Conservation (phyloP, 2,329 filamentous ascomycete species). For the Plenodomus tracheiphilus region DNA sequence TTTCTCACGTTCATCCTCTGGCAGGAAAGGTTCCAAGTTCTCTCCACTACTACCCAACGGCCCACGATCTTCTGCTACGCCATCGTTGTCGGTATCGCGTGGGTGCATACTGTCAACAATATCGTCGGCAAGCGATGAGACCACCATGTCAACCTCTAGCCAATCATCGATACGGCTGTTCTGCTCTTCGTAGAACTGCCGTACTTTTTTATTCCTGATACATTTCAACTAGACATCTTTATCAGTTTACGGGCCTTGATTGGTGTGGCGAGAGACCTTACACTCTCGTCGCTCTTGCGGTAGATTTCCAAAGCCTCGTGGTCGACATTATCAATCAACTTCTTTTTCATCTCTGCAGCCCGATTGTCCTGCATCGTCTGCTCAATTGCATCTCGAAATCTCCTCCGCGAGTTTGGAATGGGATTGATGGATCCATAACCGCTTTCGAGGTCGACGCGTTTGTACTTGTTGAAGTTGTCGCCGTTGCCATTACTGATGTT, state of each 20-base stretch:
- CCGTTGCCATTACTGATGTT: slow-evolving; percentile 5
- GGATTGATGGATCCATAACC: slow-evolving; percentile 28
- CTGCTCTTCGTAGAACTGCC: slow-evolving; percentile 58
- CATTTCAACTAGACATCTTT: slow-evolving; percentile 51
- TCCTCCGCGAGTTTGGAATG: slow-evolving; percentile 14
- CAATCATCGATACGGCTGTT: slow-evolving; percentile 61
- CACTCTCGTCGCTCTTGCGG: slow-evolving; percentile 56
- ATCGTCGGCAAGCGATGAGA: slow-evolving; percentile 60
- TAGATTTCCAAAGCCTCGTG: slow-evolving; percentile 53
- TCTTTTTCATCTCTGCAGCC: slow-evolving; percentile 53
- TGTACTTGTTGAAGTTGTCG: slow-evolving; percentile 16
- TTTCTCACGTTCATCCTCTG: slow-evolving; percentile 57
- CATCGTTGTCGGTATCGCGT: slow-evolving; percentile 58
- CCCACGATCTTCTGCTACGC: slow-evolving; percentile 57
- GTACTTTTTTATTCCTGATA: slow-evolving; percentile 57
- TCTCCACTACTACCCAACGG: slow-evolving; percentile 54
- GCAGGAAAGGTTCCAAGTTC: slow-evolving; percentile 59
- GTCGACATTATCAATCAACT: slow-evolving; percentile 53
- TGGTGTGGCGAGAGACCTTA: slow-evolving; percentile 11
- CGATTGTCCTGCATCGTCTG: slow-evolving; percentile 51
- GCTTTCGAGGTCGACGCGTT: slow-evolving; percentile 32
- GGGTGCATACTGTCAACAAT: slow-evolving; percentile 64
- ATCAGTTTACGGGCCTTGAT: too few relatives aligned
- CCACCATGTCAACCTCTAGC: slow-evolving; percentile 62
- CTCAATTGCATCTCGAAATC: slow-evolving; percentile 54